Base-by-base conservation (phyloP, 306 rosid genomes). In the Prinsepia uniflora region DNA sequence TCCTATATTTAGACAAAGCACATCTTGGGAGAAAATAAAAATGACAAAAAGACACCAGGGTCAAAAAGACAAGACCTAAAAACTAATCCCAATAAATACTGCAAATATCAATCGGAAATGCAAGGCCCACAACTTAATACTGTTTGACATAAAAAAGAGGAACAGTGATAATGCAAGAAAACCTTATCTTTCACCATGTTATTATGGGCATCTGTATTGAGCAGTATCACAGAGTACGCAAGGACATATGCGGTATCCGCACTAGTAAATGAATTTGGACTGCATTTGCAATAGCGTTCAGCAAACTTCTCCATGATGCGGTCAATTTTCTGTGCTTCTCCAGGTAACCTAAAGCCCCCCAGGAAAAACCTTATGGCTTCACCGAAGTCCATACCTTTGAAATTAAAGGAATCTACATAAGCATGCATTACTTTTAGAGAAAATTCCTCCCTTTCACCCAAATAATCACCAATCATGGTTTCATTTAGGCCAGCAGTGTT, bases 281-380 rank as follows among this genome's bases (percentile, higher is more conserved):
- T 95, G 86, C 96, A 91, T 91, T 91, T 95, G 82, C 99, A 95
- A 79, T 84, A 95, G 59, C 99, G 97, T 83, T 95, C 99, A n/a
- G 99, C 99, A 87, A 95, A 91, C 89, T 95, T 95, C 96, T 95
- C 99, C 99, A 95, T 95, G 75, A 95, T 95, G 67, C 97, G 99
- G 76, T 95, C 99, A 55, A 95, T 95, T 84, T 95, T 95, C 76
- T 95, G 99, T 72, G 99, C 99, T 82, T 95, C 99, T 78, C 99
- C 99, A 58, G 99, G 99, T 74, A 95, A 81, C 85, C 88, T 91
- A 86, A 95, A 95, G 79, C 99, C 99, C 77, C 82, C 88, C 50
- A 95, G 96, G 82, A 95, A 95, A 86, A 91, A 91, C 77, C 99
- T 84, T 79, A 95, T 76, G 68, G 97, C 92, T 89, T 91, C 91